These are phyloP conservation scores for Saccharomyces paradoxus DNA, from an alignment of 805 yeast species.

Conservation along the genomic window DNA sequence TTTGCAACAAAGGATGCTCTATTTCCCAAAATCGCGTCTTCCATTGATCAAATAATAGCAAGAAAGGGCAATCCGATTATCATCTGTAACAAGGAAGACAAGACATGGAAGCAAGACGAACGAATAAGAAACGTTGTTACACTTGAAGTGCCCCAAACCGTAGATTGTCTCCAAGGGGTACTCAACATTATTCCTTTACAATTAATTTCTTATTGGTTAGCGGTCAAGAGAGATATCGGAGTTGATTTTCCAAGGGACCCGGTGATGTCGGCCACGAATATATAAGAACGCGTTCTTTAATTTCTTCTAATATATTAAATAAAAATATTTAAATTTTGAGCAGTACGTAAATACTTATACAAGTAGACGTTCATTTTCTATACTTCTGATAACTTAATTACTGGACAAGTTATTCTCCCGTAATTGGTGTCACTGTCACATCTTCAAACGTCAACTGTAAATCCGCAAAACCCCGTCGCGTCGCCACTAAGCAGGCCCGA, in stretches of 20 bases:
- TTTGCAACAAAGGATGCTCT: slow-evolving; percentile 93
- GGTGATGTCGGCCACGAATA: slow-evolving; percentile 77
- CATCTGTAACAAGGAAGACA: slow-evolving; percentile 76
- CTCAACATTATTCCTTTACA: slow-evolving; percentile 91
- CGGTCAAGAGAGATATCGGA: slow-evolving; percentile 87
- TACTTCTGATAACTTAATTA: neutral
- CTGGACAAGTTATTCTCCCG: neutral
- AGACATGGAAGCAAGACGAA: slow-evolving; percentile 42
- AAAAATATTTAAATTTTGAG: neutral
- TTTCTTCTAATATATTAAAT: too few species aligned
- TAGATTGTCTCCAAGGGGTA: slow-evolving; percentile 95
- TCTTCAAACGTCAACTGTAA: neutral
- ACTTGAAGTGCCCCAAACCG: slow-evolving; percentile 88
- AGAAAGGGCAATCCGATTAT: slow-evolving; percentile 95
- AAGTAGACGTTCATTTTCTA: neutral
- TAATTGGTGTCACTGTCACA: neutral
- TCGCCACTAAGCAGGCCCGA: neutral
- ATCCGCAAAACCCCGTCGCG: neutral
- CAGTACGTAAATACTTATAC: neutral
- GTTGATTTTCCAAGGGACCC: slow-evolving; percentile 98
- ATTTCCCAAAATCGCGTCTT: slow-evolving; percentile 91
- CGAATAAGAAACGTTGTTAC: slow-evolving; percentile 43
- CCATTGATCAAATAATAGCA: slow-evolving; percentile 93
- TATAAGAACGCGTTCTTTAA: too few species aligned
- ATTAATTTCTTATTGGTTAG: slow-evolving; percentile 93